These are phyloP conservation scores for Bimuria novae-zelandiae DNA, from an alignment of 2,329 filamentous ascomycete species.

Conservation along the genomic window DNA sequence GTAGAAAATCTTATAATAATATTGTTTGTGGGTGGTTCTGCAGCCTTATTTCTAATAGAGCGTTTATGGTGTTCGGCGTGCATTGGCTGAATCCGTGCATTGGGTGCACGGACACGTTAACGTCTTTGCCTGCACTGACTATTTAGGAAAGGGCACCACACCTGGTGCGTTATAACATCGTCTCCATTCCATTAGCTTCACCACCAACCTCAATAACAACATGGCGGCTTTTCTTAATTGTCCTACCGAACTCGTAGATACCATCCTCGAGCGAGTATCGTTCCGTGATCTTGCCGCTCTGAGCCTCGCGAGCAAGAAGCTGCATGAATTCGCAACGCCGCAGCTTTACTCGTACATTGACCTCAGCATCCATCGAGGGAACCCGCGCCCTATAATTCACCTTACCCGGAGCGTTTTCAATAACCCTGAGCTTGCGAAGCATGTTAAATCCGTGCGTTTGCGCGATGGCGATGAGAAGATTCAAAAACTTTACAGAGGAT, in stretches of 20 bases:
- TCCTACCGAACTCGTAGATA: constrained; percentile 3
- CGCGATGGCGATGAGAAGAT: constrained; percentile 5
- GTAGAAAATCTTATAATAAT: no score
- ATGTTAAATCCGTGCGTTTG: constrained; percentile 3
- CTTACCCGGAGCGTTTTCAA: constrained; percentile 4
- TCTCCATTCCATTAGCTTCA: constrained; percentile 1
- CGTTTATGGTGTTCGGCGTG: no score
- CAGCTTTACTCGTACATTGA: constrained; percentile 1
- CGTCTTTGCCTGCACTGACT: constrained; percentile 1
- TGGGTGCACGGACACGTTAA: no score
- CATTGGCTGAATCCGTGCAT: no score
- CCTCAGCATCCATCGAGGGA: constrained; percentile 1
- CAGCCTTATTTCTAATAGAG: no score
- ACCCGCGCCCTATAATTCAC: constrained; percentile 1
- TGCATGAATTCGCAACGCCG: constrained; percentile 1
- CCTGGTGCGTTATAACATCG: constrained; percentile 2
- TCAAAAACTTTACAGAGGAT: constrained; percentile 4
- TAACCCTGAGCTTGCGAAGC: constrained; percentile 1
- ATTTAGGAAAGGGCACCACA: not conserved
- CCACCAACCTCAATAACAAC: not conserved
- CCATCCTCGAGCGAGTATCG: not conserved
- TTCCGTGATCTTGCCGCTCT: constrained; percentile 1
- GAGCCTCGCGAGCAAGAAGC: constrained; percentile 3
- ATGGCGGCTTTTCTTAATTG: constrained; percentile 1
- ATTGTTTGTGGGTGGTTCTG: no score